Base-by-base conservation (phyloP, 179 eudicot genomes). In the Nepenthes alata region DNA sequence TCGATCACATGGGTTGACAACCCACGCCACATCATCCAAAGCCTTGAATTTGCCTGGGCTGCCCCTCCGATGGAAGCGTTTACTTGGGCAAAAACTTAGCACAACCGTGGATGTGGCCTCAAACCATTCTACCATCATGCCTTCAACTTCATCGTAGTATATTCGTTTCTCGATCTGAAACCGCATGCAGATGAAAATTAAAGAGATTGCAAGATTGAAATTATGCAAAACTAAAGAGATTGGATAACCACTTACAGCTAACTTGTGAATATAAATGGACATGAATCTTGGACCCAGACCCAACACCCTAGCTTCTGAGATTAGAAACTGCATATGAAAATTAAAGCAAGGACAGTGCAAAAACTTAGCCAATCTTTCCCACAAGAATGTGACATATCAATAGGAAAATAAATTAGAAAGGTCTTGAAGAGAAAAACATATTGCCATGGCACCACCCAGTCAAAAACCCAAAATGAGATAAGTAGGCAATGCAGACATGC, bases 201-300 rank as follows among this genome's bases (percentile, higher is more conserved):
- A 55, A 8, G 14, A 55, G 8, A 8, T 35, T 1, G 9, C 34
- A 15, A 34, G 38, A 55, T 4, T 25, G 39, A 25, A 37, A n/a
- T 11, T 25, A 50, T 37, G 37, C 14, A 37, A 11, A 4, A 35
- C 39, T 9, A 58, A 35, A 53, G n/a, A 49, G 59, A 41, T 8
- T 37, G 54, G 38, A 61, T 0, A 51, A 35, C 47, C 3, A 70
- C 95, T 63, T 76, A 93, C 98, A 78, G 94, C 85, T 48, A 93
- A 75, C 78, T 78, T 83, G 64, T 72, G 78, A 36, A 89, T 71
- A 61, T 93, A 93, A 68, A 93, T 73, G 39, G 98, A 80, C 90
- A 93, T 89, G 77, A 93, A 93, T 72, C 79, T 85, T 44, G 98
- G 98, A 37, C 98, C 98, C 62, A 89, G 61, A 58, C 88, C 87